A percentile compares a stretch with the other conserved stretches of the same genome.
phyloP scores from a whole-genome alignment of 768 basidiomycete species.

The Sarcodon sp. region DNA sequence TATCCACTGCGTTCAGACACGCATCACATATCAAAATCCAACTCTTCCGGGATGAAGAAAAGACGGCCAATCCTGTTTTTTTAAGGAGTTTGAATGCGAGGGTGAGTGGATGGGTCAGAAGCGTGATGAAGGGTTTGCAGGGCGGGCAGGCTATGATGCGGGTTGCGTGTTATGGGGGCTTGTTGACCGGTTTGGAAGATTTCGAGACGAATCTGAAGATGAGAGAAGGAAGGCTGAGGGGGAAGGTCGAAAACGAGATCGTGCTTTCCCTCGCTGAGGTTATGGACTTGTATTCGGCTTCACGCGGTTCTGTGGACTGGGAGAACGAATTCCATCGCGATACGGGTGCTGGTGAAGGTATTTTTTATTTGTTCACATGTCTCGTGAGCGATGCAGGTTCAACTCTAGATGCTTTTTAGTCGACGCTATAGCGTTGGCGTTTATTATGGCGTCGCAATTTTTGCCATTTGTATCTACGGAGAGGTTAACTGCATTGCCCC shows the following conservation, averaged over 20 bases:
- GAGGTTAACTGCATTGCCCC: constrained; percentile 49
- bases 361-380: background rate
- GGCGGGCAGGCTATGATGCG: constrained; percentile 54
- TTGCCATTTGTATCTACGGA: constrained; percentile 38
- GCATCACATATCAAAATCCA: constrained; percentile 41
- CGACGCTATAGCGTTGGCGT: constrained; percentile 9
- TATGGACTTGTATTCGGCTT: constrained; percentile 40
- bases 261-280: constrained; percentile 64
- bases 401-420: constrained; percentile 1
- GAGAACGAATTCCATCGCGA: constrained; percentile 55
- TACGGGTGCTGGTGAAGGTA: constrained; percentile 27
- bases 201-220: constrained; percentile 18
- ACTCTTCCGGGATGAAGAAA: constrained; percentile 21
- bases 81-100: constrained; percentile 23
- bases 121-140: constrained; percentile 16
- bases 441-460: constrained; percentile 47
- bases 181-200: constrained; percentile 55
- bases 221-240: constrained; percentile 18
- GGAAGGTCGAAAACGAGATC: constrained; percentile 47
- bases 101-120: constrained; percentile 14
- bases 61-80: constrained; percentile 9
- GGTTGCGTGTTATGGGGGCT: constrained; percentile 49
- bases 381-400: background rate
- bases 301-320: constrained; percentile 31
- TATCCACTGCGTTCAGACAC: constrained; percentile 46